Evolutionary conservation across 306 rosid genomes (phyloP).

Genomic region (Cucurbita pepo): DNA sequence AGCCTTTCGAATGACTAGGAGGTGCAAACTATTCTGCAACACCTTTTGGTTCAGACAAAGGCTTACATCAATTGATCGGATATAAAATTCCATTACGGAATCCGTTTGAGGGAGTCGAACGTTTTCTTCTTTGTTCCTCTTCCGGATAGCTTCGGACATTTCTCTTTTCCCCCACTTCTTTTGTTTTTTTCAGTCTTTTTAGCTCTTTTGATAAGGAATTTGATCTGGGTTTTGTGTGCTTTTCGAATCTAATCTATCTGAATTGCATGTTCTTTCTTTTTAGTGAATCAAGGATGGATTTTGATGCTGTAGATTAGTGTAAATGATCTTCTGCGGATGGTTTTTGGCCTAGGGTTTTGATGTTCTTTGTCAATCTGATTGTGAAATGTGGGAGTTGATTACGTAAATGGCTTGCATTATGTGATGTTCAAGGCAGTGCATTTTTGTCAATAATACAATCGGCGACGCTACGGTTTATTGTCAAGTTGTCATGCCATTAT

Average conservation of each 20-base stretch:
- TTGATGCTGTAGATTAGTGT: neutral
- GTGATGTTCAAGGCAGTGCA: neutral
- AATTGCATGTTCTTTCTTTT: neutral
- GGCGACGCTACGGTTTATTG: neutral
- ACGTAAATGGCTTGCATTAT: neutral
- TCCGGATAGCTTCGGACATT: conserved; percentile 12
- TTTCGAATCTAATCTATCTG: neutral
- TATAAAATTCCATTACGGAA: neutral
- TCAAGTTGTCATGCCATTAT: neutral
- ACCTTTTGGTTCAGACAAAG: conserved; percentile 32
- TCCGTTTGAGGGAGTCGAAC: conserved; percentile 8
- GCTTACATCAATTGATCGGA: conserved; percentile 8
- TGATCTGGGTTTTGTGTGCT: neutral
- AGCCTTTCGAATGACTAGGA: conserved; percentile 17
- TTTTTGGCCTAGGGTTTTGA: neutral
- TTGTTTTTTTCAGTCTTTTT: neutral
- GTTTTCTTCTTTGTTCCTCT: neutral
- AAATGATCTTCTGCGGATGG: neutral
- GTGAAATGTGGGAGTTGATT: neutral
- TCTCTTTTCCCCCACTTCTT: neutral
- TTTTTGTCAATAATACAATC: neutral
- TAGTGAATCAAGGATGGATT: neutral
- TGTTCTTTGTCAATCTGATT: neutral
- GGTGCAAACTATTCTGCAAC: neutral
- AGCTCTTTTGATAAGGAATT: neutral